Percentiles rank a stretch among this genome's conserved stretches.
Evolutionary conservation across 495 filamentous ascomycete species (phyloP).

Genomic region (Lasiosphaeris hirsuta): DNA sequence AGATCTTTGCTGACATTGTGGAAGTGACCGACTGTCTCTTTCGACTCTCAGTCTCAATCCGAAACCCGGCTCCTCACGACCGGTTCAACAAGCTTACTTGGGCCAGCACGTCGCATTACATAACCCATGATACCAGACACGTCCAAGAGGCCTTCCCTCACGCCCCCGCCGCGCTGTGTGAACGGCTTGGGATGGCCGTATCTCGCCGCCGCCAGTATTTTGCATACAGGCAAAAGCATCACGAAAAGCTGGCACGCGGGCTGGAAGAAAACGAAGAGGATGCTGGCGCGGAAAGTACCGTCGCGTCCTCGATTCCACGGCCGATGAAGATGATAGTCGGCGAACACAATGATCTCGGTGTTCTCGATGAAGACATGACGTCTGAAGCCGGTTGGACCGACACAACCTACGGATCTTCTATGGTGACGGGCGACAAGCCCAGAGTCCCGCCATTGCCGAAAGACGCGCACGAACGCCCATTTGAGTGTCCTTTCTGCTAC

Average conservation of each 20-base stretch:
- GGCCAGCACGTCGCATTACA: slow-evolving; percentile 15
- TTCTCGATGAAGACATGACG: slow-evolving; percentile 18
- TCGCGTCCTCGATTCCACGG: slow-evolving; percentile 19
- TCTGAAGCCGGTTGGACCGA: slow-evolving; percentile 21
- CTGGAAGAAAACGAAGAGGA: slow-evolving; percentile 12
- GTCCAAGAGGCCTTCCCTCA: slow-evolving; percentile 1
- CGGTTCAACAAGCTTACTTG: slow-evolving; percentile 15
- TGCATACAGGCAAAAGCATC: slow-evolving; percentile 40
- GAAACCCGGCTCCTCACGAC: slow-evolving; percentile 28
- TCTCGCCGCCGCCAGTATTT: slow-evolving; percentile 41
- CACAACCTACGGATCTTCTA: slow-evolving; percentile 19
- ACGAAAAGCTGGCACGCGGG: slow-evolving; percentile 32
- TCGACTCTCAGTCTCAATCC: slow-evolving; percentile 18
- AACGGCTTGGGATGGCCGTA: slow-evolving; percentile 41
- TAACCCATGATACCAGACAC: slow-evolving; percentile 11
- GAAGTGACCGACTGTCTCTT: slow-evolving; percentile 22
- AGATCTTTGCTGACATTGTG: slow-evolving; percentile 9
- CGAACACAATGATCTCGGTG: neutral
- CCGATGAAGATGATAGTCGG: neutral
- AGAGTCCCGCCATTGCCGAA: slow-evolving; percentile 20
- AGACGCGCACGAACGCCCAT: slow-evolving; percentile 19
- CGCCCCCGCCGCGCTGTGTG: slow-evolving; percentile 11
- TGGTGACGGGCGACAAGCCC: neutral
- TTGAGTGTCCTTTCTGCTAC: slow-evolving; percentile 38
- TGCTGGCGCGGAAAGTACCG: slow-evolving; percentile 2